Conservation (phyloP, 331 rosid species). For the Pyracantha coccinea region DNA sequence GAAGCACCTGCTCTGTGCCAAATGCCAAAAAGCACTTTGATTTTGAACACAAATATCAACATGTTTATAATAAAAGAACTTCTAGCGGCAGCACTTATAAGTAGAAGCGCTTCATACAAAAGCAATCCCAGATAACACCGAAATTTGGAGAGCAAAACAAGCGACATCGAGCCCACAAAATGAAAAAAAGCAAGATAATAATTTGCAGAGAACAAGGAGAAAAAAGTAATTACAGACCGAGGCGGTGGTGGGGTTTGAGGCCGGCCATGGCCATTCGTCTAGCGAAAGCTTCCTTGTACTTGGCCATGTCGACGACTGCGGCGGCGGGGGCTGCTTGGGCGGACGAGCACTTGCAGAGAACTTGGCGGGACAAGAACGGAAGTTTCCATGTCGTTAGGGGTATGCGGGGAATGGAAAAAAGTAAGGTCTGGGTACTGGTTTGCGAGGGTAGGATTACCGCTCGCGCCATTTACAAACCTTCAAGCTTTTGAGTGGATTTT, state of each 20-base stretch:
- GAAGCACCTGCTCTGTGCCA: neutral
- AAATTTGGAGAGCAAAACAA: neutral
- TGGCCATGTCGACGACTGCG: slow-evolving; percentile 31
- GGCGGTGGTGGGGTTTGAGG: slow-evolving; percentile 71
- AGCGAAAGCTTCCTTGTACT: slow-evolving; percentile 59
- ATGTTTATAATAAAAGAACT: neutral
- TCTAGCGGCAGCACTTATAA: neutral
- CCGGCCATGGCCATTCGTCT: slow-evolving; percentile 86
- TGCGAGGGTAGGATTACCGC: slow-evolving; percentile 34
- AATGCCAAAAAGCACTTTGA: too few species aligned
- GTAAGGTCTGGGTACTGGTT: slow-evolving; percentile 19
- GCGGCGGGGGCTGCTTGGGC: slow-evolving; percentile 22
- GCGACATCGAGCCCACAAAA: neutral
- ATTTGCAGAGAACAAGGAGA: neutral
- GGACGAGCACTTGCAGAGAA: slow-evolving; percentile 26
- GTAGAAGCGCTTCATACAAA: too few species aligned
- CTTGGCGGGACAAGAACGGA: slow-evolving; percentile 15
- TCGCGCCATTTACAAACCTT: slow-evolving; percentile 45
- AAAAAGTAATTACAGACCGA: slow-evolving; percentile 37
- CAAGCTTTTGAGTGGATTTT: neutral
- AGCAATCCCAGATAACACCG: neutral
- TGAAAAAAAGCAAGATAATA: neutral
- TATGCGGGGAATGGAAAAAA: slow-evolving; percentile 24
- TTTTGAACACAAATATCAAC: neutral
- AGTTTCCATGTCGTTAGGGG: slow-evolving; percentile 11